phyloP scores from a whole-genome alignment of 2,329 filamentous ascomycete species.

The Dactylellina leptospora region DNA sequence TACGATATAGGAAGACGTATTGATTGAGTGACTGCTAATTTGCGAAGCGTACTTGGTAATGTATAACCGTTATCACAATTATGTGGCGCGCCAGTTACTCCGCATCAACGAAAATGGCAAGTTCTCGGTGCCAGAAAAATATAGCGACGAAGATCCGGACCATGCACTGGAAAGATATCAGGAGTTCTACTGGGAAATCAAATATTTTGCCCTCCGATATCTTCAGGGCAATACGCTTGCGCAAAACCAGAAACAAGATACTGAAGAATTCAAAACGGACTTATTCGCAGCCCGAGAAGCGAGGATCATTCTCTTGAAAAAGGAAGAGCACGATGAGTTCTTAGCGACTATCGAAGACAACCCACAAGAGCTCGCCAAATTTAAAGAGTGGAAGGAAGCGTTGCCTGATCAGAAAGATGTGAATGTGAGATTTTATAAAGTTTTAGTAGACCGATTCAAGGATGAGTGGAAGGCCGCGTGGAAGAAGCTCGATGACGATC shows the following conservation, averaged over 20 bases:
- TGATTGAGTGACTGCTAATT: not conserved
- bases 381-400: conserved; percentile 34
- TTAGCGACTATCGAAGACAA: conserved; percentile 45
- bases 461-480: conserved; percentile 49
- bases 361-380: conserved; percentile 59
- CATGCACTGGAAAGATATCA: conserved; percentile 59
- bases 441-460: conserved; percentile 26
- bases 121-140: conserved; percentile 64
- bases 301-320: conserved; percentile 20
- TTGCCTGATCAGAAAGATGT: conserved; percentile 8
- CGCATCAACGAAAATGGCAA: conserved; percentile 73
- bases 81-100: conserved; percentile 70
- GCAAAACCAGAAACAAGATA: conserved; percentile 33
- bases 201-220: conserved; percentile 42
- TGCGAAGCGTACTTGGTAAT: conserved; percentile 65
- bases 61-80: conserved; percentile 76
- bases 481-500: conserved; percentile 64
- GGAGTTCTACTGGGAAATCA: conserved; percentile 59
- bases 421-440: conserved; percentile 37
- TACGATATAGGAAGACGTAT: not conserved
- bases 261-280: conserved; percentile 29
- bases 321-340: conserved; percentile 39
- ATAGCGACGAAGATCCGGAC: conserved; percentile 59
- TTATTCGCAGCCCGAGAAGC: conserved; percentile 24
- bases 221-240: conserved; percentile 38